These are phyloP conservation scores for Raffaelea deltoideospora DNA, from an alignment of 2,329 filamentous ascomycete species.

Conservation along the genomic window DNA sequence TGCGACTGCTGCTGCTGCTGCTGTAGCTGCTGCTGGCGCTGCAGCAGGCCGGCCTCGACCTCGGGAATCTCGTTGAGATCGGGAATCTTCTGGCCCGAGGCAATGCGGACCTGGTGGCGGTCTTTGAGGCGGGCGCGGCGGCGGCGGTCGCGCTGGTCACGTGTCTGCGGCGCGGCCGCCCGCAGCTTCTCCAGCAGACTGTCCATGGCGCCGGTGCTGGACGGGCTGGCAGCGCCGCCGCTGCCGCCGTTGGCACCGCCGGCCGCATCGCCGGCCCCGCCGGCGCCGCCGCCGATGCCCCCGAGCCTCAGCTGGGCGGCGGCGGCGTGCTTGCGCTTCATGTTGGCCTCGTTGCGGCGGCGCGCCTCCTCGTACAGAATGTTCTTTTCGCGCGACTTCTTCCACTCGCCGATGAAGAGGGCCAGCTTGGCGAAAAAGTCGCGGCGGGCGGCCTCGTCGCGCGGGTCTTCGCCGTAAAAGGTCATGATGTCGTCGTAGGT, in stretches of 20 bases:
- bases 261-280: slow-evolving; percentile 22
- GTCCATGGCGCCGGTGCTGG: slow-evolving; percentile 85
- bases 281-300: slow-evolving; percentile 22
- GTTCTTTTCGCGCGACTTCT: slow-evolving; percentile 93
- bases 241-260: too few relatives aligned
- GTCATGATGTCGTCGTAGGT: slow-evolving; percentile 91
- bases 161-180: slow-evolving; percentile 76
- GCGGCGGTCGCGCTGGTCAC: slow-evolving; percentile 78
- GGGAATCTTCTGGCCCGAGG: slow-evolving; percentile 78
- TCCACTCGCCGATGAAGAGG: slow-evolving; percentile 83
- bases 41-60: slow-evolving; percentile 24
- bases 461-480: slow-evolving; percentile 88
- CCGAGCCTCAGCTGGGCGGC: slow-evolving; percentile 48
- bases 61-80: slow-evolving; percentile 51
- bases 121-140: slow-evolving; percentile 81
- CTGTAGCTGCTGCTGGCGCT: not conserved
- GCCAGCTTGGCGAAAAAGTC: slow-evolving; percentile 95
- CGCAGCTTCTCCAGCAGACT: slow-evolving; percentile 86
- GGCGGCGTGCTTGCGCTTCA: slow-evolving; percentile 77
- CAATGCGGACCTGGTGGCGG: slow-evolving; percentile 74
- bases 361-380: slow-evolving; percentile 64
- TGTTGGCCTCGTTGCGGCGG: slow-evolving; percentile 74
- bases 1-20: slow-evolving; percentile 18
- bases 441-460: slow-evolving; percentile 80
- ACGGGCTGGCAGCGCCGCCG: slow-evolving; percentile 54